Evolutionary conservation across 2,329 filamentous ascomycete genomes (phyloP), one percentile per base, ranked within the genome.

Genomic region (Aureobasidium mangrovei): DNA sequence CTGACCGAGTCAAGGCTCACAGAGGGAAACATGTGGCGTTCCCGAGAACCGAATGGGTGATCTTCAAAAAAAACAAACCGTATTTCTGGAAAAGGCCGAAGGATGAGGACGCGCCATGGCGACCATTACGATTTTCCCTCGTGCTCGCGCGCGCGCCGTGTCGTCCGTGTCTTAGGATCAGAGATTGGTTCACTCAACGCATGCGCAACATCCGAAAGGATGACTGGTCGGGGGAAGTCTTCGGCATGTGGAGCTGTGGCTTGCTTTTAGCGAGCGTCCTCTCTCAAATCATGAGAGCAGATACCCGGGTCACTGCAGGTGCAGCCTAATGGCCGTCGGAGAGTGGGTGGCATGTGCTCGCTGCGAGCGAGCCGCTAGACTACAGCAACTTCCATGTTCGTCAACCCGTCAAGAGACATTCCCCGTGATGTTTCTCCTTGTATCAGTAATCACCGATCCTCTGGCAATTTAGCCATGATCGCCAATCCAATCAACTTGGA

Each of bases 171-270:
- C 1, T 12, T 28, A 49, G 24, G 36, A 32, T 3, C 8, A 47
- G 33, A 26, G n/a, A 12, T 49, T 40, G 46, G n/a, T 10, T 18
- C 27, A 29, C 4, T 24, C 24, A 9, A 46, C 31, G 29, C 26
- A 40, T 24, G 31, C 8, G 2, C 18, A 4, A 7, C 18, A 26
- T 39, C 12, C 46, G 35, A 10, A 40, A 31, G 35, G 28, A 49
- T 28, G 45, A 49, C 46, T 49, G 46, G 46, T 40, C 12, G 18
- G 46, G 36, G 46, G 38, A 27, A 35, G 29, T 10, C 29, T 41
- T 42, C 36, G 47, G 47, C 38, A 42, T 51, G 28, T 51, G 47
- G 47, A 51, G 47, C 38, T 35, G 38, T 51, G 47, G 47, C 47
- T 42, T 42, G 12, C 2, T 9, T 18, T 12, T 35, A 41, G 38